Evolutionary conservation across 1,284 basidiomycete genomes (phyloP).

Genomic region (Stygiomarasmius scandens): DNA sequence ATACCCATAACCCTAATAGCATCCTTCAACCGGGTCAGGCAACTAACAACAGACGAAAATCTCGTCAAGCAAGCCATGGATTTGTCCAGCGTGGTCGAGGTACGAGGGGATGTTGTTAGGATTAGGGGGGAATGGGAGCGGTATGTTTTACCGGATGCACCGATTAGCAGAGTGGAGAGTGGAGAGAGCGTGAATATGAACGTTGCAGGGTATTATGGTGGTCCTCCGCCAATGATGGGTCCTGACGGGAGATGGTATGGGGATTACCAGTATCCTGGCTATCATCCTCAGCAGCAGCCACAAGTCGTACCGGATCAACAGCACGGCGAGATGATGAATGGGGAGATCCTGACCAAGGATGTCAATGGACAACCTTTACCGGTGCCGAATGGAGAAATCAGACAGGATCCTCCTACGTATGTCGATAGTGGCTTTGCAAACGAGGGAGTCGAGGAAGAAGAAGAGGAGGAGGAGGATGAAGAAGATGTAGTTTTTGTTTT

Average conservation of each 20-base stretch:
- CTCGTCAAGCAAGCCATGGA: slow-evolving; percentile 75
- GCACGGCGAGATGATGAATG: neutral
- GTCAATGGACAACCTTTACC: slow-evolving; percentile 2
- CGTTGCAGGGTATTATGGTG: slow-evolving; percentile 20
- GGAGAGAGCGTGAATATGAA: slow-evolving; percentile 13
- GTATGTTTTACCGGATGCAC: slow-evolving; percentile 76
- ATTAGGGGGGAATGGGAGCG: slow-evolving; percentile 23
- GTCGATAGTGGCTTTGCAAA: no score
- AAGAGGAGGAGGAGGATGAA: slow-evolving; percentile 37
- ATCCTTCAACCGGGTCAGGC: slow-evolving; percentile 84
- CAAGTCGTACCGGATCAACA: slow-evolving; percentile 6
- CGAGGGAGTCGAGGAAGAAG: slow-evolving; percentile 21
- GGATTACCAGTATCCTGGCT: neutral
- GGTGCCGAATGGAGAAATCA: neutral
- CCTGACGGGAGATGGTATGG: neutral
- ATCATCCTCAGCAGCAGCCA: neutral
- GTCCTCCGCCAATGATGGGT: neutral
- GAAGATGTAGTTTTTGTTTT: slow-evolving; percentile 48
- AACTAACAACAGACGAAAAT: slow-evolving; percentile 65
- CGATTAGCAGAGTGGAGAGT: slow-evolving; percentile 43
- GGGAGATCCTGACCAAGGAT: neutral
- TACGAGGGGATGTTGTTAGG: slow-evolving; percentile 31
- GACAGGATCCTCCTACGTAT: slow-evolving; percentile 1
- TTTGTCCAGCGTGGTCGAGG: slow-evolving; percentile 73
- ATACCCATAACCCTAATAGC: slow-evolving; percentile 80